Conservation (phyloP, 2,329 filamentous ascomycete genomes). For the Fusarium globosum region DNA sequence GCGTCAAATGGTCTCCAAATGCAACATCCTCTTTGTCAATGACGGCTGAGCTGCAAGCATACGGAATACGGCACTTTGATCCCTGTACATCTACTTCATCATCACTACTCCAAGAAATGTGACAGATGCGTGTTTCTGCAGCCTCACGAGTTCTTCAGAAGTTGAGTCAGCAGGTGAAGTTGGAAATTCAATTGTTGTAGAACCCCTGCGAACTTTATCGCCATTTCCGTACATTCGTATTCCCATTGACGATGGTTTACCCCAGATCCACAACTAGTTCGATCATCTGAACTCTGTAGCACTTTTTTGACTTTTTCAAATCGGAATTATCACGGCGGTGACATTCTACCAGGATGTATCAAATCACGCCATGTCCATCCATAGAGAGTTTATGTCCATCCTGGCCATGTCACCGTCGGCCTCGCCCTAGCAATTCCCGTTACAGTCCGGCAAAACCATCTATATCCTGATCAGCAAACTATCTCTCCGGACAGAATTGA, state of each 20-base stretch:
- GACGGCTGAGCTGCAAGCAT: too few relatives aligned
- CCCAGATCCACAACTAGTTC: background rate
- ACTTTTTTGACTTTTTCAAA: background rate
- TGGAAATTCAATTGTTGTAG: background rate
- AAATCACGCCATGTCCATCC: background rate
- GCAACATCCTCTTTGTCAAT: background rate
- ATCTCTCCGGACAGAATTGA: accelerated
- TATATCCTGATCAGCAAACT: background rate
- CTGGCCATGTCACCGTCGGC: background rate
- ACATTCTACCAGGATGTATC: background rate
- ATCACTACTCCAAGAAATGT: background rate
- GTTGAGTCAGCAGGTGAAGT: background rate
- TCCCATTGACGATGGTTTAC: background rate
- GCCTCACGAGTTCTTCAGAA: background rate
- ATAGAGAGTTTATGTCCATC: background rate
- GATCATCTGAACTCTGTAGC: background rate
- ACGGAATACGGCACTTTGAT: background rate
- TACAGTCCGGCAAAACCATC: slow-evolving; percentile 25
- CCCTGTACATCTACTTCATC: background rate
- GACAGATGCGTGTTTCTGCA: background rate
- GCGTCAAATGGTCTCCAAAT: background rate
- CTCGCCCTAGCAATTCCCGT: slow-evolving; percentile 9
- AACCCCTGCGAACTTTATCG: background rate
- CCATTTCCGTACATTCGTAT: background rate
- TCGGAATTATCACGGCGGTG: background rate